Evolutionary conservation across 2,329 filamentous ascomycete species (phyloP).

Genomic region (Scortechinia acanthostroma): DNA sequence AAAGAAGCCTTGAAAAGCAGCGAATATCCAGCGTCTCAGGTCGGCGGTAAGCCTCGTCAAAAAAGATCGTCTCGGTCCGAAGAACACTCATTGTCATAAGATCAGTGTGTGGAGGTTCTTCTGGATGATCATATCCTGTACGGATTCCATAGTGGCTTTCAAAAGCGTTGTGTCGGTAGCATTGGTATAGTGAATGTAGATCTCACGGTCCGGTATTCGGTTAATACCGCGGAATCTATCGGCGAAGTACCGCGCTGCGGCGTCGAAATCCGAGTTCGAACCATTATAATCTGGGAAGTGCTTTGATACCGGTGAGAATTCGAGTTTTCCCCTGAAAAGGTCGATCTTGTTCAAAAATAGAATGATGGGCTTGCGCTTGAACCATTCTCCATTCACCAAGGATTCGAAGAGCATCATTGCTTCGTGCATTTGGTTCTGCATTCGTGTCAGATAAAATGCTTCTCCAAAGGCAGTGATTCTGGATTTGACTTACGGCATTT

Average conservation of each 20-base stretch:
- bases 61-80: background rate
- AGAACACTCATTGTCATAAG: background rate
- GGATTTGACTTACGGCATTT: conserved; percentile 3
- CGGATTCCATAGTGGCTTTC: background rate
- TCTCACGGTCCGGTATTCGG: background rate
- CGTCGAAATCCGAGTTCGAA: conserved; percentile 2
- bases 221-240: conserved; percentile 3
- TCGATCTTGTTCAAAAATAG: conserved; percentile 45
- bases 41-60: background rate
- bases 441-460: conserved; percentile 4
- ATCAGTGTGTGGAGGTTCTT: conserved; percentile 1
- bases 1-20: background rate
- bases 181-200: conserved; percentile 1
- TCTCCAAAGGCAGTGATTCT: conserved; percentile 4
- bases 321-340: conserved; percentile 39
- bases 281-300: conserved; percentile 35
- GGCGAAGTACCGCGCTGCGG: conserved; percentile 4
- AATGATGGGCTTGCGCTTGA: conserved; percentile 38
- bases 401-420: conserved; percentile 42
- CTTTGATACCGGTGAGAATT: conserved; percentile 33
- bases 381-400: conserved; percentile 41
- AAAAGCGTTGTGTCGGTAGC: background rate
- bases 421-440: conserved; percentile 44
- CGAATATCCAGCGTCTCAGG: background rate
- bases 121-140: conserved; percentile 2